Evolutionary conservation across 2,329 filamentous ascomycete genomes (phyloP).

Genomic region (Colletotrichum sp.): DNA sequence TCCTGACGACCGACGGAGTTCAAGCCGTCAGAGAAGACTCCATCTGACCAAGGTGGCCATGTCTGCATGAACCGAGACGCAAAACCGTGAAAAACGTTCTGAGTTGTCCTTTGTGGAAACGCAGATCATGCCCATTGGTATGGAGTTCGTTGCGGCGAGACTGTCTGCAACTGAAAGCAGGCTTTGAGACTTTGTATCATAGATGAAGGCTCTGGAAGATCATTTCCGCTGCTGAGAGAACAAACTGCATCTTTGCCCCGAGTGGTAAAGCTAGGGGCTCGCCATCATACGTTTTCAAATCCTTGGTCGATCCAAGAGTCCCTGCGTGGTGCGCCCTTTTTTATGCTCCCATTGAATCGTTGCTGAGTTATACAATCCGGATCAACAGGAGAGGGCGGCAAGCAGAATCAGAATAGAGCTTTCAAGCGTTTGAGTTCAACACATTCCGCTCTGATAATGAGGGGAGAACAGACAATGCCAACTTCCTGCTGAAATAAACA

Average conservation of each 20-base stretch:
- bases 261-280: neutral
- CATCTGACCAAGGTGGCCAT: neutral
- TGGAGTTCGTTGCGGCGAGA: neutral
- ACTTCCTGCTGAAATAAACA: neutral
- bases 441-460: neutral
- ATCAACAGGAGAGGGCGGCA: neutral
- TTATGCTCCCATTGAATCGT: neutral
- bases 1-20: neutral
- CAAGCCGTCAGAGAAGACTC: accelerated
- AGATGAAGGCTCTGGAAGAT: neutral
- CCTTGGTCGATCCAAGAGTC: accelerated
- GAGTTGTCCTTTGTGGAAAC: accelerated
- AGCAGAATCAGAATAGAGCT: neutral
- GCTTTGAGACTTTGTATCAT: neutral
- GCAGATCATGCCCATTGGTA: neutral
- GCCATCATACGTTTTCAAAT: accelerated
- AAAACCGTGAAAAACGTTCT: neutral
- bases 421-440: neutral
- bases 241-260: neutral
- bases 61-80: neutral
- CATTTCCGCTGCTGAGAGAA: neutral
- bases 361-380: neutral
- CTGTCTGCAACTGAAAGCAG: neutral
- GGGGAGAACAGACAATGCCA: neutral
- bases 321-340: accelerated